Percentiles rank a stretch among this genome's conserved stretches.
phyloP scores from a whole-genome alignment of 805 yeast genomes.

The Cyberlindnera mrakii region DNA sequence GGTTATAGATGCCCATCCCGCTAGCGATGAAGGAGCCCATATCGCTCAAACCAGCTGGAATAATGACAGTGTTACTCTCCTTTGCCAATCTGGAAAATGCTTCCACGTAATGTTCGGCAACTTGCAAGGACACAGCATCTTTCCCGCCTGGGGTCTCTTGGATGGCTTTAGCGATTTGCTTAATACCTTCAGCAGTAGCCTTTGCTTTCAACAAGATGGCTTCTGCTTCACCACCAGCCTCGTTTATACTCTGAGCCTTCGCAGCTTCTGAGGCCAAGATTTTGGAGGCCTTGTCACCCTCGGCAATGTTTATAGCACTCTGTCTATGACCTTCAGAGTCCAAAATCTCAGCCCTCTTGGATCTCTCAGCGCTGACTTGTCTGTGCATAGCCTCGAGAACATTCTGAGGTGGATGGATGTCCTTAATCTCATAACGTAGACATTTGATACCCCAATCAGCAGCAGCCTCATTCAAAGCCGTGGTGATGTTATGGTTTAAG shows the following conservation, averaged over 20 bases:
- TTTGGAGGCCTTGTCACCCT: conserved; percentile 67
- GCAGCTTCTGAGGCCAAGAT: conserved; percentile 74
- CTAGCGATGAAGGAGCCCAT: conserved; percentile 69
- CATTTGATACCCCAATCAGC: conserved; percentile 82
- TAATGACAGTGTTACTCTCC: conserved; percentile 69
- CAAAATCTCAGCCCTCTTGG: conserved; percentile 80
- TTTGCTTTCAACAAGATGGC: conserved; percentile 57
- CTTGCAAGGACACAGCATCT: conserved; percentile 72
- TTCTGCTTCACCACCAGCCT: conserved; percentile 71
- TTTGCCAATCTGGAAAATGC: conserved; percentile 80
- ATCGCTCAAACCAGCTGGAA: conserved; percentile 73
- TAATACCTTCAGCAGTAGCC: conserved; percentile 72
- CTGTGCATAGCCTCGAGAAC: conserved; percentile 89
- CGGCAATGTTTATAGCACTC: conserved; percentile 75
- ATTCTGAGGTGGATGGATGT: conserved; percentile 80
- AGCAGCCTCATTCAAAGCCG: conserved; percentile 81
- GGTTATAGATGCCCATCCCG: conserved; percentile 67
- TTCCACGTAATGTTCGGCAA: conserved; percentile 78
- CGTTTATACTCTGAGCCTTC: conserved; percentile 54
- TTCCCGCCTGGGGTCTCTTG: conserved; percentile 60
- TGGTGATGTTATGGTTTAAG: conserved; percentile 66
- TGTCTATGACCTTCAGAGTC: conserved; percentile 83
- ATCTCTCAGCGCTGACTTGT: conserved; percentile 82
- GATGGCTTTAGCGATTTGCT: conserved; percentile 60
- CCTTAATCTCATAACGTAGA: conserved; percentile 79